phyloP scores from a whole-genome alignment of 257 asterid species.

The Salvia splendens region DNA sequence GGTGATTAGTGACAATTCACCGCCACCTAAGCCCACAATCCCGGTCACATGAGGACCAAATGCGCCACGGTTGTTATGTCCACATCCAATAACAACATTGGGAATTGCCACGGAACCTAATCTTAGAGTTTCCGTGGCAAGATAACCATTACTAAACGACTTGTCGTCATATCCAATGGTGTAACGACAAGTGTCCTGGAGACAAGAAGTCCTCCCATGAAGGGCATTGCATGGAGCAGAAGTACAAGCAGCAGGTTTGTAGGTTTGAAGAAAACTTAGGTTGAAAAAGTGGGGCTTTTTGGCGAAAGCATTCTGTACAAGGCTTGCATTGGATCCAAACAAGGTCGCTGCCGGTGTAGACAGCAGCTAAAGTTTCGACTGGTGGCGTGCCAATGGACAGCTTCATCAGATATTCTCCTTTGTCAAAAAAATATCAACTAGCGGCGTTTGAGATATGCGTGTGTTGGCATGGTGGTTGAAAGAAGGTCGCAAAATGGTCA shows the following conservation, averaged over 20 bases:
- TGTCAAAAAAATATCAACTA: constrained; percentile 32
- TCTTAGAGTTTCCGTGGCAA: constrained; percentile 39
- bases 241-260: constrained; percentile 20
- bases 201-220: background rate
- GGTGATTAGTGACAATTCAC: constrained; percentile 33
- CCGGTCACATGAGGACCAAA: constrained; percentile 32
- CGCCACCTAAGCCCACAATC: constrained; percentile 45
- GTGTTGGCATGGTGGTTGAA: constrained; percentile 26
- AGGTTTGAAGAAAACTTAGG: constrained; percentile 44
- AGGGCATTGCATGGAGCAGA: constrained; percentile 9
- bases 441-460: background rate
- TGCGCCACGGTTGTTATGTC: constrained; percentile 26
- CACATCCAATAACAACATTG: constrained; percentile 38
- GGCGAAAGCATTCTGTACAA: constrained; percentile 44
- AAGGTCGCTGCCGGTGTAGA: constrained; percentile 59
- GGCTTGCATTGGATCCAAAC: constrained; percentile 67
- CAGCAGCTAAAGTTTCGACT: constrained; percentile 42
- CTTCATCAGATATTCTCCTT: constrained; percentile 60
- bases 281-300: constrained; percentile 41
- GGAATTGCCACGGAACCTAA: constrained; percentile 29
- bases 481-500: constrained; percentile 47
- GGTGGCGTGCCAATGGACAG: constrained; percentile 61
- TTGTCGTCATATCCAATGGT: constrained; percentile 29
- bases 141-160: constrained; percentile 27
- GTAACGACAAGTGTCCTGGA: constrained; percentile 16